Percentiles rank a stretch among this genome's conserved stretches.
These are phyloP conservation scores for Rosa persica DNA, from an alignment of 306 rosid species.

Conservation along the genomic window DNA sequence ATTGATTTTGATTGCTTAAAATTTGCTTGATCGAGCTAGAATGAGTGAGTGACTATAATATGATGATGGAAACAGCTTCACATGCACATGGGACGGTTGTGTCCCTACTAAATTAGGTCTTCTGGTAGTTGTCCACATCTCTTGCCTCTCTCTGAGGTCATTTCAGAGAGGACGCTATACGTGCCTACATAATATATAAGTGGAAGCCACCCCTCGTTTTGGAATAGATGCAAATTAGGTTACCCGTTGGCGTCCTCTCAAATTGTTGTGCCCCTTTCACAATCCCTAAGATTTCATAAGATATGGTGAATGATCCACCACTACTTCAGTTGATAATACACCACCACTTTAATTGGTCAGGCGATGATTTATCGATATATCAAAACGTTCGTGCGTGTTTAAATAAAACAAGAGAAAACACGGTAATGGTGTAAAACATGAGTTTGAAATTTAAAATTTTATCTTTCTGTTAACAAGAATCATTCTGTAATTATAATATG, in stretches of 20 bases:
- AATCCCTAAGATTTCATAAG: constrained; percentile 38
- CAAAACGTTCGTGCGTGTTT: not conserved
- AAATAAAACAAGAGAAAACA: too few relatives aligned
- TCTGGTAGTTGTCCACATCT: constrained; percentile 68
- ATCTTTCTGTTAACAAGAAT: too few relatives aligned
- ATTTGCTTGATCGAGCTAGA: not conserved
- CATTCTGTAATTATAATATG: too few relatives aligned
- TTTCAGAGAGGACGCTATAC: not conserved
- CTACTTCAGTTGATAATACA: constrained; percentile 14
- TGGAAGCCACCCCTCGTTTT: constrained; percentile 16
- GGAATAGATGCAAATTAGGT: constrained; percentile 21
- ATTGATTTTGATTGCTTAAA: constrained; percentile 21
- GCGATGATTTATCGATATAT: not conserved
- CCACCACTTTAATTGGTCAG: not conserved
- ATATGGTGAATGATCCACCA: constrained; percentile 17
- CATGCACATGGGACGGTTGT: constrained; percentile 93
- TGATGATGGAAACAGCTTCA: constrained; percentile 54
- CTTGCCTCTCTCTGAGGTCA: not conserved
- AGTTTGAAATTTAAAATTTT: too few relatives aligned
- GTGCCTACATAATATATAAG: not conserved
- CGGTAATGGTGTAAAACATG: too few relatives aligned
- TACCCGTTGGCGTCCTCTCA: constrained; percentile 18
- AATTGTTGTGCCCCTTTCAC: constrained; percentile 38
- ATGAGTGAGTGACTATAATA: not conserved
- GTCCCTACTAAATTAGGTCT: constrained; percentile 44